These are phyloP conservation scores for Phialophora macrospora DNA, from an alignment of 2,329 filamentous ascomycete species.

Conservation along the genomic window DNA sequence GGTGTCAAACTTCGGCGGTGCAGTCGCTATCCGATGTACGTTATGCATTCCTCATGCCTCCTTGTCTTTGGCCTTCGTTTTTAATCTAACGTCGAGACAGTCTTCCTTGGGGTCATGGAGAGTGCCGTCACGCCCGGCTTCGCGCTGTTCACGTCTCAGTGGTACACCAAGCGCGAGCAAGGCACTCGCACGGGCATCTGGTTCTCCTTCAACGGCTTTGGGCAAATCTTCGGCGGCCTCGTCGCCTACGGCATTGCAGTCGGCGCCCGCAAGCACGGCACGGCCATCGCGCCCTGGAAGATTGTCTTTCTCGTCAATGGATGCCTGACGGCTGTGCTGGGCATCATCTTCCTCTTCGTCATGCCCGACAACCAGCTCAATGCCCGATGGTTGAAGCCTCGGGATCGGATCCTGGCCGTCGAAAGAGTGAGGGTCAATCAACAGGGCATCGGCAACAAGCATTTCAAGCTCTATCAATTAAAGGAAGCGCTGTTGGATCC, in stretches of 20 bases:
- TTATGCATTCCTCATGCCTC: background rate
- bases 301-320: slow-evolving; percentile 63
- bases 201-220: slow-evolving; percentile 71
- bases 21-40: slow-evolving; percentile 62
- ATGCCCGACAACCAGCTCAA: slow-evolving; percentile 67
- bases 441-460: slow-evolving; percentile 72
- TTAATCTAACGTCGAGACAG: slow-evolving; percentile 11
- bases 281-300: slow-evolving; percentile 68
- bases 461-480: slow-evolving; percentile 71
- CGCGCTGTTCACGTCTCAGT: slow-evolving; percentile 69
- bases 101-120: slow-evolving; percentile 64
- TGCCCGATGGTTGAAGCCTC: slow-evolving; percentile 65
- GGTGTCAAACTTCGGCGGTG: slow-evolving; percentile 63
- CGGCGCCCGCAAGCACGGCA: slow-evolving; percentile 60
- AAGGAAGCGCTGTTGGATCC: slow-evolving; percentile 63
- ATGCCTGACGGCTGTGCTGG: slow-evolving; percentile 57
- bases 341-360: slow-evolving; percentile 56
- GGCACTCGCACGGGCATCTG: slow-evolving; percentile 66
- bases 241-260: slow-evolving; percentile 68
- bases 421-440: slow-evolving; percentile 75
- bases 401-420: slow-evolving; percentile 70
- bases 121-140: slow-evolving; percentile 72
- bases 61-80: too few relatives aligned
- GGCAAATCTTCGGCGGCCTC: slow-evolving; percentile 66
- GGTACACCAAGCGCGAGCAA: slow-evolving; percentile 74